A percentile compares a stretch with the other conserved stretches of the same genome.
Evolutionary conservation across 805 yeast genomes (phyloP).

Genomic region (Lipomyces chichibuensis): DNA sequence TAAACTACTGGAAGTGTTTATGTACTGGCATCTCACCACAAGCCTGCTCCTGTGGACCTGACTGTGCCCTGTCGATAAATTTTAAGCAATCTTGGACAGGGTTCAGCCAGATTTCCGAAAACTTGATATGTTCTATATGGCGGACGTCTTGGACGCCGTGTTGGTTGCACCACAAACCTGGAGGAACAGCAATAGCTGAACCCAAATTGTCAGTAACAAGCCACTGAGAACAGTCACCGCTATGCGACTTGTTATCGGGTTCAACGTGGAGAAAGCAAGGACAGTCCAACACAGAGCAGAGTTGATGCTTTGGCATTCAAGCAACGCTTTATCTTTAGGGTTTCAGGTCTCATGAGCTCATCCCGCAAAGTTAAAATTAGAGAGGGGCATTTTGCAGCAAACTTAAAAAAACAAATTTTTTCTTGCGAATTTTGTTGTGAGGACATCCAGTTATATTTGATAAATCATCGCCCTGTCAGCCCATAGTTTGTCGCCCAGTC

Average conservation of each 20-base stretch:
- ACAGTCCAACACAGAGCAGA: neutral
- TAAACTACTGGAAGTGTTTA: neutral
- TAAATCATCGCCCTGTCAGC: neutral
- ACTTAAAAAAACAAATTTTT: too few species aligned
- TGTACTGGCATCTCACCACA: neutral
- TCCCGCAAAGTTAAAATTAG: too few species aligned
- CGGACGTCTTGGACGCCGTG: neutral
- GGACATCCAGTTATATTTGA: too few species aligned
- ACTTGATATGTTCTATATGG: neutral
- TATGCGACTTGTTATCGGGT: neutral
- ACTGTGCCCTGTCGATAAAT: neutral
- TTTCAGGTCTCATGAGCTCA: too few species aligned
- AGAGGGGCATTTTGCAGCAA: too few species aligned
- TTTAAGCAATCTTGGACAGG: neutral
- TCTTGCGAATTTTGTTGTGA: too few species aligned
- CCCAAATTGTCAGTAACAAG: neutral
- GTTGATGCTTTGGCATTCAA: neutral
- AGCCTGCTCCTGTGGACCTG: neutral
- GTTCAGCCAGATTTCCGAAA: slow-evolving; percentile 1
- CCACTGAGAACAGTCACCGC: neutral
- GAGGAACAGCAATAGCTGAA: neutral
- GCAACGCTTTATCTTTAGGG: neutral
- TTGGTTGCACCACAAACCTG: neutral
- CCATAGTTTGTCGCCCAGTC: neutral
- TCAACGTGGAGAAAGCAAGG: neutral